Percentiles rank a stretch among this genome's conserved stretches.
Evolutionary conservation across 1,284 basidiomycete genomes (phyloP).

Genomic region (Ganoderma lucidum): DNA sequence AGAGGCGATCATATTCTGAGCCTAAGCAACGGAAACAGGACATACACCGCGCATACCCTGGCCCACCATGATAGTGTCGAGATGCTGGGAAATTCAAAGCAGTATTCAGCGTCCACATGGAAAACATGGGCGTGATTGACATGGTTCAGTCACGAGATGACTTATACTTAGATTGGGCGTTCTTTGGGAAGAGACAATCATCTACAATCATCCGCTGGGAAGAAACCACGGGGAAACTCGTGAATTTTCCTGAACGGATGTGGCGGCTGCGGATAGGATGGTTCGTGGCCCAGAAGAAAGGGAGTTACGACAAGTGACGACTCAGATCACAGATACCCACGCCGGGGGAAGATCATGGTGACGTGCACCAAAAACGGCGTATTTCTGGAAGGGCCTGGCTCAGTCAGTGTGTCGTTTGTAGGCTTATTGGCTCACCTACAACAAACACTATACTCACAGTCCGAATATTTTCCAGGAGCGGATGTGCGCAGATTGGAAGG

Average conservation of each 20-base stretch:
- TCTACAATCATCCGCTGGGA: background rate
- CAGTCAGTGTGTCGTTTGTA: background rate
- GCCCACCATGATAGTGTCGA: background rate
- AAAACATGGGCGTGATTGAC: background rate
- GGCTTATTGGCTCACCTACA: background rate
- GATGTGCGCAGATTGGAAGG: background rate
- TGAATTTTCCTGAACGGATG: background rate
- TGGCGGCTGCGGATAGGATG: background rate
- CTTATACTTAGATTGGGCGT: background rate
- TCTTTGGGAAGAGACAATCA: background rate
- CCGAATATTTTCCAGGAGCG: background rate
- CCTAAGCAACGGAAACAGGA: background rate
- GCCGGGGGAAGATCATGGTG: background rate
- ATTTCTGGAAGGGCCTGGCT: background rate
- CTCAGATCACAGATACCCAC: background rate
- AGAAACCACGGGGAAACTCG: background rate
- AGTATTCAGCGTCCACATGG: background rate
- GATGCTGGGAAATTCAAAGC: background rate
- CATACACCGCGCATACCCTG: background rate
- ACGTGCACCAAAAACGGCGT: background rate
- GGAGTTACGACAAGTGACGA: background rate
- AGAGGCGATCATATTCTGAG: background rate
- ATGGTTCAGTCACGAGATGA: background rate
- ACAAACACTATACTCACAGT: background rate
- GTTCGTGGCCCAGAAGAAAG: background rate